These are phyloP conservation scores for Zopfia rhizophila DNA, from an alignment of 2,329 filamentous ascomycete genomes.

Conservation along the genomic window DNA sequence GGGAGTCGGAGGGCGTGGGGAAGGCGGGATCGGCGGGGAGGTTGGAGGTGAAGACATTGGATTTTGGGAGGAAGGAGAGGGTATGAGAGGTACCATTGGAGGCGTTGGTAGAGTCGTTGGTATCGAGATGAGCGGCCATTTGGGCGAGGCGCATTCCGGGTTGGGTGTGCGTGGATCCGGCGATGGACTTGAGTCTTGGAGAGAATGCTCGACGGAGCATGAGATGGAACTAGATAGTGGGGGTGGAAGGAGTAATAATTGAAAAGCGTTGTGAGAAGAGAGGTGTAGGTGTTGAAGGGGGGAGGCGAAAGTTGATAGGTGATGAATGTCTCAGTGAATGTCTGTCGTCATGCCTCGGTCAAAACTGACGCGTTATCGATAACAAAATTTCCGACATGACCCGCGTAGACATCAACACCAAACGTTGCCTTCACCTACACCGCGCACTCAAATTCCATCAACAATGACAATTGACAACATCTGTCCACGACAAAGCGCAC, in stretches of 20 bases:
- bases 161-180: slow-evolving; percentile 16
- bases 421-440: neutral
- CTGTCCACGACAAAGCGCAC: too few relatives aligned
- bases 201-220: slow-evolving; percentile 26
- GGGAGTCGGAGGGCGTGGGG: slow-evolving; percentile 82
- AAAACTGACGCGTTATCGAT: slow-evolving; percentile 19
- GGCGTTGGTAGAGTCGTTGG: slow-evolving; percentile 28
- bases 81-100: slow-evolving; percentile 37
- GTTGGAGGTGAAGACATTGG: slow-evolving; percentile 71
- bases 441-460: too few relatives aligned
- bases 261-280: neutral
- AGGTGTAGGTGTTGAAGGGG: neutral
- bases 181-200: neutral
- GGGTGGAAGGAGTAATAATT: slow-evolving; percentile 1
- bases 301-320: neutral
- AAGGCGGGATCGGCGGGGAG: slow-evolving; percentile 82
- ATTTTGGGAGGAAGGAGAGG: slow-evolving; percentile 68
- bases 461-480: too few relatives aligned
- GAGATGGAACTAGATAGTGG: slow-evolving; percentile 1
- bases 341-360: slow-evolving; percentile 26
- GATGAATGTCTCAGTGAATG: slow-evolving; percentile 14
- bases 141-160: slow-evolving; percentile 50
- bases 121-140: slow-evolving; percentile 56
- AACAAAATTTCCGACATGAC: slow-evolving; percentile 17
- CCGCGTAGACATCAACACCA: slow-evolving; percentile 15